Evolutionary conservation across 495 filamentous ascomycete species (phyloP).

Genomic region (Thermochaetoides thermophila): DNA sequence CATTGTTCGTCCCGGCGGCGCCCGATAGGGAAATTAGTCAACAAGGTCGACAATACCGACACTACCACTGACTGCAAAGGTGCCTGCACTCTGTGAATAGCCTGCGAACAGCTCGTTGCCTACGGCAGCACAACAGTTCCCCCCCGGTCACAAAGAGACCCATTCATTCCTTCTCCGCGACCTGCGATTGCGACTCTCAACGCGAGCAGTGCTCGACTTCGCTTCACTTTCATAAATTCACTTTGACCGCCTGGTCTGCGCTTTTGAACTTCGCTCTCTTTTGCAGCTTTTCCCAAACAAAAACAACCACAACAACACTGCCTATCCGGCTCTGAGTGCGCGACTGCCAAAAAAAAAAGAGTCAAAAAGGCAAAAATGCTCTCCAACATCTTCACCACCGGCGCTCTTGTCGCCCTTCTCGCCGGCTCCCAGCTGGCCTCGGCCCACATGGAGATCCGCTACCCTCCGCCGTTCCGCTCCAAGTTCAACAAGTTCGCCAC

Average conservation of each 20-base stretch:
- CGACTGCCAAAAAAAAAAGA: constrained; percentile 4
- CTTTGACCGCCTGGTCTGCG: constrained; percentile 4
- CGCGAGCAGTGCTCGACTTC: constrained; percentile 13
- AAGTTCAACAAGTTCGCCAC: constrained; percentile 34
- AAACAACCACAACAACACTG: constrained; percentile 1
- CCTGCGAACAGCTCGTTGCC: too few relatives aligned
- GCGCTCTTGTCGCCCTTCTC: constrained; percentile 16
- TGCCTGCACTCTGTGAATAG: too few relatives aligned
- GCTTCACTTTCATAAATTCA: constrained; percentile 1
- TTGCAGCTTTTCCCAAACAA: constrained; percentile 4
- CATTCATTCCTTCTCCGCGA: constrained; percentile 10
- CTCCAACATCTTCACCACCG: constrained; percentile 17
- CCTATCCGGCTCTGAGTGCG: constrained; percentile 8
- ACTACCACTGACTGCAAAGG: not conserved
- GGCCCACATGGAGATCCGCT: constrained; percentile 46
- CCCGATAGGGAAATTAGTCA: too few relatives aligned
- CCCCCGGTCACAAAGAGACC: too few relatives aligned
- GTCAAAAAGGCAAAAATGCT: constrained; percentile 18
- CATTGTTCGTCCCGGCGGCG: constrained; percentile 8
- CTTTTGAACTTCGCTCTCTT: constrained; percentile 2
- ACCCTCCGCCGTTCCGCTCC: constrained; percentile 40
- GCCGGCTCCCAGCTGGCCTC: constrained; percentile 23
- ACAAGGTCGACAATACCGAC: not conserved
- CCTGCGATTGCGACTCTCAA: too few relatives aligned
- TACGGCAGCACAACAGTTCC: too few relatives aligned